Evolutionary conservation across 2,329 filamentous ascomycete species (phyloP).

Genomic region (Colletotrichum chrysophilum): DNA sequence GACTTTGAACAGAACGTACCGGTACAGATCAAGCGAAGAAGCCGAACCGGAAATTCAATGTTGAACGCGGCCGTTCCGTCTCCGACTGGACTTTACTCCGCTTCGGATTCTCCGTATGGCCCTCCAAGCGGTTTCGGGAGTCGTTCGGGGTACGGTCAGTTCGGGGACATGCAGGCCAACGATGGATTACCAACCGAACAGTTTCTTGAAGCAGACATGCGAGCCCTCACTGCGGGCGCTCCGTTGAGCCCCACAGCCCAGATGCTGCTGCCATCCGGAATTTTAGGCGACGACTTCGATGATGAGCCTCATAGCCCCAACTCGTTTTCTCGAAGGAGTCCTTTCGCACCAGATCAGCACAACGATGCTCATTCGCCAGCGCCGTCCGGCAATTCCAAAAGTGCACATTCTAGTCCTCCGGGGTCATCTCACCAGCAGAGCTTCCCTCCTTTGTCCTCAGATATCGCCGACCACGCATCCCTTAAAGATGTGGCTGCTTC

Average conservation of each 20-base stretch:
- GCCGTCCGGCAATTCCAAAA: conserved; percentile 62
- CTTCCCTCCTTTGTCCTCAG: conserved; percentile 53
- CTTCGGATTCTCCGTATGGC: conserved; percentile 47
- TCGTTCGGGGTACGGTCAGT: conserved; percentile 58
- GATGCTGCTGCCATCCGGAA: conserved; percentile 72
- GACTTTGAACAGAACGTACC: conserved; percentile 52
- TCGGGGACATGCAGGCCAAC: conserved; percentile 52
- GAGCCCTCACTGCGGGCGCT: conserved; percentile 65
- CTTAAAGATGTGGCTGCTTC: conserved; percentile 44
- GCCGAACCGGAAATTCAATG: conserved; percentile 52
- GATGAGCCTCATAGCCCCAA: conserved; percentile 58
- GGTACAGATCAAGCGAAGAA: conserved; percentile 51
- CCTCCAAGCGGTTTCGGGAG: conserved; percentile 59
- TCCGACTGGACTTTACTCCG: conserved; percentile 42
- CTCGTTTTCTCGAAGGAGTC: conserved; percentile 34
- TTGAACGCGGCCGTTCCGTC: conserved; percentile 45
- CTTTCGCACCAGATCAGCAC: conserved; percentile 40
- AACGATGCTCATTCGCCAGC: conserved; percentile 64
- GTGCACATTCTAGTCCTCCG: conserved; percentile 66
- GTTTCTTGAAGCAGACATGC: conserved; percentile 68
- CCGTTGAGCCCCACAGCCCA: conserved; percentile 81
- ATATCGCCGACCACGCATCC: conserved; percentile 50
- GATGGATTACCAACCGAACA: conserved; percentile 31
- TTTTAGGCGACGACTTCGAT: conserved; percentile 67
- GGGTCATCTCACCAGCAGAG: conserved; percentile 63